Base-by-base conservation (phyloP, 2,329 filamentous ascomycete species). In the Helminthosporium solani region DNA sequence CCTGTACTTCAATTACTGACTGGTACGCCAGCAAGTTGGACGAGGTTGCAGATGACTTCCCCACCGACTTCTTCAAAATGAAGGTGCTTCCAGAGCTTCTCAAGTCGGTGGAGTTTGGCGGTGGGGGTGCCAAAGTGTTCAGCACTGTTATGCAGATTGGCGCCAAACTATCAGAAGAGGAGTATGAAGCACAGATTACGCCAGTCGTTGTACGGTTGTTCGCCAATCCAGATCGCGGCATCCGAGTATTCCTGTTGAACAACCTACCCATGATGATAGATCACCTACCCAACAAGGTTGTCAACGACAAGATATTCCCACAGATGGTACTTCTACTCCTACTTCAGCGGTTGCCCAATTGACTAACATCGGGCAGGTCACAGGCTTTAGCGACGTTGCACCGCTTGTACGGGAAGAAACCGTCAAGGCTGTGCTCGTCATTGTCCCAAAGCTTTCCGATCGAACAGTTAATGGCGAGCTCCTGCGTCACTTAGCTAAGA, bases 71-170 rank as follows among this genome's bases (percentile, higher is more conserved):
- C 70, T 96, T 97, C 78, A 95, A 95, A 67, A 88, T 95, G 80
- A 99, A 97, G 64, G 84, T 99, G 3, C 78, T 99, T 7, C 94
- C 94, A 0, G 94, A 99, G 66, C 76, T 99, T 23, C 79, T 99
- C n/a, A 99, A 97, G 66, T 96, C 91, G 0, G 90, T 97, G n/a
- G 94, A 99, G 63, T 99, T 96, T 68, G 94, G 94, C 7, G 94
- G 92, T 9, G 94, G 94, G 21, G 94, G 94, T 0, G 88, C 92
- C 0, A 95, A 95, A 64, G 91, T 95, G 0, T 88, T 99, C 49
- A 75, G 79, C 1, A 84, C 95, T 1, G 88, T 96, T 33, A 84
- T 97, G 76, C 95, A 95, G 64, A 96, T 99, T 58, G 84, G 90
- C 3, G 77, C 84, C 6, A 97, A 96, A 64, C 76, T 99, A 33